These are phyloP conservation scores for Neobulgaria alba DNA, from an alignment of 2,329 filamentous ascomycete genomes.

Conservation along the genomic window DNA sequence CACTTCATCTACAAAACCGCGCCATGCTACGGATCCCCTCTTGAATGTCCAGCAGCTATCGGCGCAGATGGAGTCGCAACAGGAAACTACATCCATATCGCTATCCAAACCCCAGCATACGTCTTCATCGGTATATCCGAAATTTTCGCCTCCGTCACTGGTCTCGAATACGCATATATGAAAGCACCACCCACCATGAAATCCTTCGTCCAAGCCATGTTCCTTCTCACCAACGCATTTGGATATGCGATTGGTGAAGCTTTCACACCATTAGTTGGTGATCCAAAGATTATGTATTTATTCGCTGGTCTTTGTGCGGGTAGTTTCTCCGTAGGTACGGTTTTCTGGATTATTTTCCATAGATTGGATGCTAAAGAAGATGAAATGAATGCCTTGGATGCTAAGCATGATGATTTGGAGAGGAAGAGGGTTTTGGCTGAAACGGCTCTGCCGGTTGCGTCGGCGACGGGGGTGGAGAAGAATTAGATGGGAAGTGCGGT, in stretches of 20 bases:
- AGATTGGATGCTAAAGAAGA: conserved; percentile 18
- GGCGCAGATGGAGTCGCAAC: conserved; percentile 32
- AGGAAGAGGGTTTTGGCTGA: neutral
- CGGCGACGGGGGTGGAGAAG: too few relatives aligned
- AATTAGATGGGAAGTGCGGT: too few relatives aligned
- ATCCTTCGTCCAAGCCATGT: conserved; percentile 62
- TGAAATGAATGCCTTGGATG: conserved; percentile 15
- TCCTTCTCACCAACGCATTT: conserved; percentile 56
- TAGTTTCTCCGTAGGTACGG: conserved; percentile 8
- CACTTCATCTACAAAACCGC: conserved; percentile 50
- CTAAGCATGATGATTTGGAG: neutral
- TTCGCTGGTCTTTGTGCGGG: conserved; percentile 21
- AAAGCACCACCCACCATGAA: conserved; percentile 75
- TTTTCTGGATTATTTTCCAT: conserved; percentile 18
- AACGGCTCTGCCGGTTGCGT: too few relatives aligned
- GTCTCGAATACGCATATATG: conserved; percentile 68
- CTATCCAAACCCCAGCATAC: conserved; percentile 39
- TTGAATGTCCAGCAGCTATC: conserved; percentile 20
- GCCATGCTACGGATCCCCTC: conserved; percentile 42
- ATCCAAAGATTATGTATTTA: conserved; percentile 35
- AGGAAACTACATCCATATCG: conserved; percentile 39
- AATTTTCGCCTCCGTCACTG: conserved; percentile 50
- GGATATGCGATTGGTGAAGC: conserved; percentile 42
- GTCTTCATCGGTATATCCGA: conserved; percentile 47
- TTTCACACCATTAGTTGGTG: conserved; percentile 33